A percentile compares a stretch with the other conserved stretches of the same genome.
Conservation (phyloP, 1,284 basidiomycete species). For the Moesziomyces parantarcticus region DNA sequence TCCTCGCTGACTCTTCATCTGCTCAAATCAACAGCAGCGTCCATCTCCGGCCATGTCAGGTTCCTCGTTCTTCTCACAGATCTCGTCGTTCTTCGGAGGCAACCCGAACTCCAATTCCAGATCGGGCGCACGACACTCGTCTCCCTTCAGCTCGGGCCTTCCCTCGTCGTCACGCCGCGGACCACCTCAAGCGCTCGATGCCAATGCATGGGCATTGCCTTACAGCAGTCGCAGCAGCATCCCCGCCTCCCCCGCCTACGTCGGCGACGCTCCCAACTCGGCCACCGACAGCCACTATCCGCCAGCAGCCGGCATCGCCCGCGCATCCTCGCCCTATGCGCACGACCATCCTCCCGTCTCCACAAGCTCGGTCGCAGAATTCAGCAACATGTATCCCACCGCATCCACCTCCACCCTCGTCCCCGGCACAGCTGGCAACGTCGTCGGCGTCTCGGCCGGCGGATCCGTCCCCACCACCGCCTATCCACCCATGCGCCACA, state of each 20-base stretch:
- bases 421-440: slow-evolving; percentile 13
- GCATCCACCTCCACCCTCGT: slow-evolving; percentile 53
- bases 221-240: slow-evolving; percentile 46
- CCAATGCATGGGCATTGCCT: slow-evolving; percentile 53
- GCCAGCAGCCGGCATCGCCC: slow-evolving; percentile 27
- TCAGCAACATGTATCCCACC: slow-evolving; percentile 55
- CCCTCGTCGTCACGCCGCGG: slow-evolving; percentile 49
- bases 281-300: slow-evolving; percentile 37
- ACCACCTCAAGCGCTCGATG: slow-evolving; percentile 38
- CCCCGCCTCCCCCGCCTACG: slow-evolving; percentile 36
- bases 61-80: slow-evolving; percentile 52
- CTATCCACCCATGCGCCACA: slow-evolving; percentile 63
- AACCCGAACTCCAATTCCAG: slow-evolving; percentile 3
- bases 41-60: slow-evolving; percentile 40
- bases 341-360: slow-evolving; percentile 29
- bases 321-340: slow-evolving; percentile 28
- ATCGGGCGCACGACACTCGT: slow-evolving; percentile 21
- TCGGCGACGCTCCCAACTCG: slow-evolving; percentile 15
- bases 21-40: slow-evolving; percentile 25
- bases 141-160: slow-evolving; percentile 39
- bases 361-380: slow-evolving; percentile 53
- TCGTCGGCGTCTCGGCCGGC: slow-evolving; percentile 33
- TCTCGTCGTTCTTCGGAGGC: slow-evolving; percentile 59
- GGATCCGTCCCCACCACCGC: slow-evolving; percentile 53
- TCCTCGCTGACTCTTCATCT: neutral